Evolutionary conservation across 73 alveolate genomes (phyloP).

Genomic region (Symbiodinium natans): DNA sequence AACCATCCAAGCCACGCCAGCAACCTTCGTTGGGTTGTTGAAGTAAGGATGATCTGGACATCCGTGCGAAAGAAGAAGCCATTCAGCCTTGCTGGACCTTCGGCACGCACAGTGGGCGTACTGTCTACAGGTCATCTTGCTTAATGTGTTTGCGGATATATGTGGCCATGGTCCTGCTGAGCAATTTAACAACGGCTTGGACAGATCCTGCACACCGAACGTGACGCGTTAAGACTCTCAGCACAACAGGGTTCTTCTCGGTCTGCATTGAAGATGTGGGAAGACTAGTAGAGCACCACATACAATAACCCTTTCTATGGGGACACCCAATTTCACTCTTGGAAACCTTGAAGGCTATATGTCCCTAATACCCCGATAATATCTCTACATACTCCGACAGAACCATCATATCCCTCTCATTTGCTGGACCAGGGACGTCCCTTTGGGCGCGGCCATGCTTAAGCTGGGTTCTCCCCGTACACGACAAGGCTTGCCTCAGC

Average conservation of each 20-base stretch:
- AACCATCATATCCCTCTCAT: not conserved
- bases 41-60: constrained; percentile 83
- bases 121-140: not conserved
- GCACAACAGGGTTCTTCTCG: not conserved
- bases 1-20: not conserved
- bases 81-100: constrained; percentile 1
- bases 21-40: constrained; percentile 22
- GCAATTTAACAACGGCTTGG: not conserved
- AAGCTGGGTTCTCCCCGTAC: constrained; percentile 7
- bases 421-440: constrained; percentile 3
- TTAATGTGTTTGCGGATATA: not conserved
- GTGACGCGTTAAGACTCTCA: not conserved
- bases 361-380: not conserved
- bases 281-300: not conserved
- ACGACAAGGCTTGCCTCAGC: constrained; percentile 45
- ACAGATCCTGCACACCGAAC: not conserved
- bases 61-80: constrained; percentile 44
- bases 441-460: constrained; percentile 27
- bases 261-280: not conserved
- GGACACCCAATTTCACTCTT: not conserved
- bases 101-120: not conserved
- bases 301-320: not conserved
- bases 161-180: too few relatives aligned
- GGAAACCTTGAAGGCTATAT: not conserved
- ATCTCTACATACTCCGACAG: not conserved